A percentile compares a stretch with the other conserved stretches of the same genome.
These are phyloP conservation scores for Amanita thiersii DNA, from an alignment of 768 basidiomycete species.

Conservation along the genomic window DNA sequence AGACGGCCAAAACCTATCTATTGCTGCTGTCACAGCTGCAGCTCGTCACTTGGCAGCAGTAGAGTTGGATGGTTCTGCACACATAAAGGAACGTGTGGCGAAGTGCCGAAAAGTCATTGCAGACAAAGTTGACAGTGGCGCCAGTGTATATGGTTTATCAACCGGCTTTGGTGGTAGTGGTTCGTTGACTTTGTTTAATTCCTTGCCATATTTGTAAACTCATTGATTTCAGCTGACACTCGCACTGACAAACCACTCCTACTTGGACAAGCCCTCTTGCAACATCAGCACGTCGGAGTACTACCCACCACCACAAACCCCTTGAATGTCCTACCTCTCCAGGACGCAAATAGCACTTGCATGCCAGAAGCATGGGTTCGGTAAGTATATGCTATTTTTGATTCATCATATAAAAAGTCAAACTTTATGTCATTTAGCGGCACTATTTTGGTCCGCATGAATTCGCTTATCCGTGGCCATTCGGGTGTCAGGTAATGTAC, in stretches of 20 bases:
- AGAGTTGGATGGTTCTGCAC: conserved; percentile 28
- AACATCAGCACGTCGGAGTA: conserved; percentile 68
- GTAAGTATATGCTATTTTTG: conserved; percentile 18
- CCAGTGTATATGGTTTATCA: conserved; percentile 76
- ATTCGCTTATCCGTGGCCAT: conserved; percentile 75
- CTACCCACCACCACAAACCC: conserved; percentile 45
- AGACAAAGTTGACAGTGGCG: conserved; percentile 56
- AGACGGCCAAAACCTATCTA: conserved; percentile 56
- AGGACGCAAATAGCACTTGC: conserved; percentile 54
- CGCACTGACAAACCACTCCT: conserved; percentile 57
- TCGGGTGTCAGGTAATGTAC: conserved; percentile 52
- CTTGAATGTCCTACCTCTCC: conserved; percentile 48
- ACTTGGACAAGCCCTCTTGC: conserved; percentile 59
- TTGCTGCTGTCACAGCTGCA: conserved; percentile 59
- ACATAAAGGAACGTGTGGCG: conserved; percentile 42
- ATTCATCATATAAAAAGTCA: conserved; percentile 28
- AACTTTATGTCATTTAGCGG: conserved; percentile 39
- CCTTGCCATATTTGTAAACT: conserved; percentile 8
- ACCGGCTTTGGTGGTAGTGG: conserved; percentile 77
- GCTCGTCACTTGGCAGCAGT: conserved; percentile 49
- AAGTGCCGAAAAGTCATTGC: conserved; percentile 62
- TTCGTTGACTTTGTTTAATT: conserved; percentile 16
- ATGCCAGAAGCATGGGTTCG: conserved; percentile 90
- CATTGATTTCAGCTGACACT: conserved; percentile 54
- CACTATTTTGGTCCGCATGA: conserved; percentile 73